Conservation (phyloP, 495 filamentous ascomycete species). For the Hypoxylon fragiforme region DNA sequence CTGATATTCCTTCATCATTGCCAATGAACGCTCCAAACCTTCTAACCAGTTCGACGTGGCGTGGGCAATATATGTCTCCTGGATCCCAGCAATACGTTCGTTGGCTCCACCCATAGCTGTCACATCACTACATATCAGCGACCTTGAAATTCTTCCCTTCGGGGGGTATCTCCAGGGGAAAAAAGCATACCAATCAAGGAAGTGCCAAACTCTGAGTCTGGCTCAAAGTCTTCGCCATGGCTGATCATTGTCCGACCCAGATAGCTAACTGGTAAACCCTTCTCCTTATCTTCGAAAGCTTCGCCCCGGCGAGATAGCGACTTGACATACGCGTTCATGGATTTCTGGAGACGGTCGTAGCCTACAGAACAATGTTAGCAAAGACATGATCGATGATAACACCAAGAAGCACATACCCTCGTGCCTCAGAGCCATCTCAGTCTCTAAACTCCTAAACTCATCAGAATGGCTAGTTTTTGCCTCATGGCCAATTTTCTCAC, state of each 20-base stretch:
- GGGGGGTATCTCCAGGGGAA: no score
- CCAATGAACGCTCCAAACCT: slow-evolving; percentile 82
- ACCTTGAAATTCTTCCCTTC: no score
- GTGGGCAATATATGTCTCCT: slow-evolving; percentile 81
- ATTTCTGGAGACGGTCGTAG: slow-evolving; percentile 79
- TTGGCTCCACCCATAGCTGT: slow-evolving; percentile 80
- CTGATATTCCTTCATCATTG: slow-evolving; percentile 98
- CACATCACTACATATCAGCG: neutral
- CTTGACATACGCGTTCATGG: slow-evolving; percentile 88
- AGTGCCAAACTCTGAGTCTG: slow-evolving; percentile 89
- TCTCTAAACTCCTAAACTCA: slow-evolving; percentile 90
- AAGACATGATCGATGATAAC: neutral
- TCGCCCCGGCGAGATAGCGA: slow-evolving; percentile 86
- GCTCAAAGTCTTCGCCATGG: slow-evolving; percentile 93
- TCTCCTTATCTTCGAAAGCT: slow-evolving; percentile 78
- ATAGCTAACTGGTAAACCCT: slow-evolving; percentile 76
- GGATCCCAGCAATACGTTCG: slow-evolving; percentile 83
- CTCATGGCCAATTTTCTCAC: slow-evolving; percentile 95
- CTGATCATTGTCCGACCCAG: slow-evolving; percentile 85
- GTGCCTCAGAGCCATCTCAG: slow-evolving; percentile 89
- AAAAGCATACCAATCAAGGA: slow-evolving; percentile 80
- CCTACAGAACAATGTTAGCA: slow-evolving; percentile 4
- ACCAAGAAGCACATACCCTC: slow-evolving; percentile 65
- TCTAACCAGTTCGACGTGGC: slow-evolving; percentile 91
- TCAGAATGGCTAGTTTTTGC: slow-evolving; percentile 86